Percentiles rank a stretch among this genome's conserved stretches.
These are phyloP conservation scores for Catharanthus roseus DNA, from an alignment of 257 asterid genomes.

Conservation along the genomic window DNA sequence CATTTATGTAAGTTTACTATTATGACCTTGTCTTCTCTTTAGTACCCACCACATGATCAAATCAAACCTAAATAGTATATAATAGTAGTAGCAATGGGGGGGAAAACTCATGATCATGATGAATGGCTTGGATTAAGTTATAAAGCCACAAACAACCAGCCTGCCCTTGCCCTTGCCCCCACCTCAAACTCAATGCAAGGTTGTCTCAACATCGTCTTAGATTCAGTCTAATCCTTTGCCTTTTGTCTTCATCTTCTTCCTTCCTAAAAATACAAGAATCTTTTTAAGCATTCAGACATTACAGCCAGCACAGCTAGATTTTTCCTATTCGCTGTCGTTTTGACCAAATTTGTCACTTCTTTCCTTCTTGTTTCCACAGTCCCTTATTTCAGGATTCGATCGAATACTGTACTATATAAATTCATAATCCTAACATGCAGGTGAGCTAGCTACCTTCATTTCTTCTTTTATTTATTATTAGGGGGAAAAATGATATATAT, in stretches of 20 bases:
- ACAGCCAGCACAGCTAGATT: slow-evolving; percentile 57
- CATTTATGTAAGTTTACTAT: slow-evolving; percentile 4
- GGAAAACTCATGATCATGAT: too few species aligned
- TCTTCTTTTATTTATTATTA: too few species aligned
- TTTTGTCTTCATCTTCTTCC: slow-evolving; percentile 28
- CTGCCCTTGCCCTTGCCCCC: too few species aligned
- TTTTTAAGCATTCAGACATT: slow-evolving; percentile 22
- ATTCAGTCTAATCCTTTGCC: slow-evolving; percentile 19
- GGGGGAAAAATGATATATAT: too few species aligned
- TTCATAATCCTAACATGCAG: slow-evolving; percentile 56
- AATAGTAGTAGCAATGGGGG: slow-evolving; percentile 18
- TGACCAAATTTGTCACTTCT: slow-evolving; percentile 42
- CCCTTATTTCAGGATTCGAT: neutral
- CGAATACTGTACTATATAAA: slow-evolving; percentile 19
- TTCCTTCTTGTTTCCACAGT: slow-evolving; percentile 12
- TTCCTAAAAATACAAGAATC: slow-evolving; percentile 18
- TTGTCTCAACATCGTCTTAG: slow-evolving; percentile 39
- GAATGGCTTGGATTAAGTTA: too few species aligned
- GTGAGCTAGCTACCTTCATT: slow-evolving; percentile 53
- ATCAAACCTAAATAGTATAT: too few species aligned
- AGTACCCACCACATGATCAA: slow-evolving; percentile 30
- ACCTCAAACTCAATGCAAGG: slow-evolving; percentile 32
- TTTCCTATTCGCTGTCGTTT: slow-evolving; percentile 37
- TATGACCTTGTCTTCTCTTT: slow-evolving; percentile 7
- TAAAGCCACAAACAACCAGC: too few species aligned